Conservation (phyloP, 768 basidiomycete genomes). For the Amanita polypyramis region DNA sequence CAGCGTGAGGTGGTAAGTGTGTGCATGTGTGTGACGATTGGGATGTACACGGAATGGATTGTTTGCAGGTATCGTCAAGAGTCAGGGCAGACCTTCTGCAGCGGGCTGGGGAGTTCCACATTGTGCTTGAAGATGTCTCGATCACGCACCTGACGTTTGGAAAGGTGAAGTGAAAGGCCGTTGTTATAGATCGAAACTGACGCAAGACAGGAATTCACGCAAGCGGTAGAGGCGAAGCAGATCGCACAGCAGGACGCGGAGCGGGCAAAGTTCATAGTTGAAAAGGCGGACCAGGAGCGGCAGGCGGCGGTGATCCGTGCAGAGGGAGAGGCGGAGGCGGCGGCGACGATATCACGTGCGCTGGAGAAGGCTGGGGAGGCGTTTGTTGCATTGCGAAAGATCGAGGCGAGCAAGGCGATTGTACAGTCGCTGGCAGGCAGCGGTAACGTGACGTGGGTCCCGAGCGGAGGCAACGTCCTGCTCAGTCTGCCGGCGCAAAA, state of each 20-base stretch:
- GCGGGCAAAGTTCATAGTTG: slow-evolving; percentile 97
- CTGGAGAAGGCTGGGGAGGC: slow-evolving; percentile 93
- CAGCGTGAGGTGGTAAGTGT: slow-evolving; percentile 88
- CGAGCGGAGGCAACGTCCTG: slow-evolving; percentile 72
- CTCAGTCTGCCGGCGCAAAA: slow-evolving; percentile 67
- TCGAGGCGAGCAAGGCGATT: slow-evolving; percentile 97
- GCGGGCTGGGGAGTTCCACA: slow-evolving; percentile 93
- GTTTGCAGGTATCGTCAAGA: slow-evolving; percentile 67
- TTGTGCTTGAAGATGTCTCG: slow-evolving; percentile 93
- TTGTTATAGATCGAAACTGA: not conserved
- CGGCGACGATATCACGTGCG: slow-evolving; percentile 82
- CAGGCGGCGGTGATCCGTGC: slow-evolving; percentile 97
- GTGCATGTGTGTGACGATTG: slow-evolving; percentile 10
- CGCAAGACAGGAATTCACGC: slow-evolving; percentile 70
- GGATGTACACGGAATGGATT: not conserved
- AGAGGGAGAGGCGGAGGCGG: slow-evolving; percentile 98
- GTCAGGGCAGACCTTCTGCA: slow-evolving; percentile 89
- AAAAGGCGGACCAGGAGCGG: slow-evolving; percentile 99
- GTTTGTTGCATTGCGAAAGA: slow-evolving; percentile 89
- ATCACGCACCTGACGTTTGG: slow-evolving; percentile 89
- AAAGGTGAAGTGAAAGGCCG: slow-evolving; percentile 37
- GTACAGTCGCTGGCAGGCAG: slow-evolving; percentile 73
- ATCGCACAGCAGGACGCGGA: slow-evolving; percentile 99
- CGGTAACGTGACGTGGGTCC: slow-evolving; percentile 85
- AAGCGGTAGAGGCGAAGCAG: slow-evolving; percentile 99